phyloP scores from a whole-genome alignment of 768 basidiomycete genomes.

The Coprinellus aureogranulatus region DNA sequence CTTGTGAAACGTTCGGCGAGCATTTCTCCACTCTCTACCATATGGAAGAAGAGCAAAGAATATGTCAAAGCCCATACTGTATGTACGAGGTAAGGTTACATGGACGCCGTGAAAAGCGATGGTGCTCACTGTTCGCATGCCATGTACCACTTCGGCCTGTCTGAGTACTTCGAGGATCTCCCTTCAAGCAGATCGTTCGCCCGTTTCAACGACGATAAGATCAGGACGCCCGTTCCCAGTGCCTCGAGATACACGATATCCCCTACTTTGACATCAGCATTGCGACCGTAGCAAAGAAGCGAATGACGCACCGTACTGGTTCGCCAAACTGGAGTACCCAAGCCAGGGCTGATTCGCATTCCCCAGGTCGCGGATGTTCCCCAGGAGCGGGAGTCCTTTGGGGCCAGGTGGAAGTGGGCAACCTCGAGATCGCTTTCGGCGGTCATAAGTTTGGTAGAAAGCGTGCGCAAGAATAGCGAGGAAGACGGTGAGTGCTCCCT shows the following conservation, averaged over 20 bases:
- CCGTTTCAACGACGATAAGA: conserved; percentile 7
- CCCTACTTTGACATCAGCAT: background rate
- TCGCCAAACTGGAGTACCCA: conserved; percentile 17
- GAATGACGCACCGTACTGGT: conserved; percentile 17
- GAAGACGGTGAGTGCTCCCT: background rate
- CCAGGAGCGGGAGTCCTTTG: conserved; percentile 16
- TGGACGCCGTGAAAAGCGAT: background rate
- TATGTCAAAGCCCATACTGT: conserved; percentile 9
- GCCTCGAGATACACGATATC: conserved; percentile 7
- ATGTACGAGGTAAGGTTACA: background rate
- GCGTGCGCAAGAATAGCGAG: background rate
- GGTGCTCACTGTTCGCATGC: conserved; percentile 36
- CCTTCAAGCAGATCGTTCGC: conserved; percentile 15
- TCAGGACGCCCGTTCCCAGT: conserved; percentile 5
- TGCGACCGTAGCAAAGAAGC: background rate
- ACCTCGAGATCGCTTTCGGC: background rate
- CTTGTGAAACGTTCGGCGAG: conserved; percentile 23
- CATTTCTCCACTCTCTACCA: conserved; percentile 18
- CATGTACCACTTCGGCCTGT: conserved; percentile 19
- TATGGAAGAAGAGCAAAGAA: conserved; percentile 17
- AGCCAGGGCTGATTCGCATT: conserved; percentile 17
- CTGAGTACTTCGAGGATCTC: conserved; percentile 16
- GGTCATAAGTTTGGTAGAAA: background rate
- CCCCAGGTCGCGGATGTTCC: conserved; percentile 17
- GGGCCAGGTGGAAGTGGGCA: conserved; percentile 17